Evolutionary conservation across 2,329 filamentous ascomycete species (phyloP), one percentile per base, ranked within the genome.

Genomic region (Ambrosiella cleistominuta): DNA sequence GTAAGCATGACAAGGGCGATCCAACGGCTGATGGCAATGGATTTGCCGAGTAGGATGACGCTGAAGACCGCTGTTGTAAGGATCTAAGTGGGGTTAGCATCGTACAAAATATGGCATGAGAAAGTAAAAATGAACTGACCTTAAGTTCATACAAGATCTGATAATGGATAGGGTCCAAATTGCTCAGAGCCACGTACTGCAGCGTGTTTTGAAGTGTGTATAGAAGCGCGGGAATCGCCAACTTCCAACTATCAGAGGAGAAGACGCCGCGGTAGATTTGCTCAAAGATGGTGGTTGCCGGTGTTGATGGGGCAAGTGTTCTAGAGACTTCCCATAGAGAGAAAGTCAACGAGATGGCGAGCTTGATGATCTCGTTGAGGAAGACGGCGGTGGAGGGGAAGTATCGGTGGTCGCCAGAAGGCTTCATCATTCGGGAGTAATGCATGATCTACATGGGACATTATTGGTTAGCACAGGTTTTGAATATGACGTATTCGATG

Each of bases 141-240:
- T 96, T 96, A 60, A 97, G 75, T 70, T 98, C 91, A 68, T 93
- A 95, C 35, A 93, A 81, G 60, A 95, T 83, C 69, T 96, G 90
- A 67, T 96, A 97, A 57, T 91, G 89, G 3, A 93, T 88, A 0
- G 91, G 86, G 65, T 95, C 88, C 64, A 97, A 70, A 64, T 97
- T 96, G 61, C 87, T 88, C 9, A 96, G 81, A 1, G 88, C 91
- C 56, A 94, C 79, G 66, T 96, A 98, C 68, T 96, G 88, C 57
- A 97, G 72, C n/a, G 86, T 86, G 66, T 96, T 97, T 66, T 96
- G 88, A 36, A 96, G 68, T 0, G 91, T 95, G 68, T 95, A 97
- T 1, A 97, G 75, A 3, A 82, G 77, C 3, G 91, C 93, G 0
- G 91, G 93, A 47, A 97, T 82, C 7, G 88, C 88, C 62, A 98